Evolutionary conservation across 2,329 filamentous ascomycete species (phyloP), one percentile per base, ranked within the genome.

Genomic region (Fusarium pseudocircinatum): DNA sequence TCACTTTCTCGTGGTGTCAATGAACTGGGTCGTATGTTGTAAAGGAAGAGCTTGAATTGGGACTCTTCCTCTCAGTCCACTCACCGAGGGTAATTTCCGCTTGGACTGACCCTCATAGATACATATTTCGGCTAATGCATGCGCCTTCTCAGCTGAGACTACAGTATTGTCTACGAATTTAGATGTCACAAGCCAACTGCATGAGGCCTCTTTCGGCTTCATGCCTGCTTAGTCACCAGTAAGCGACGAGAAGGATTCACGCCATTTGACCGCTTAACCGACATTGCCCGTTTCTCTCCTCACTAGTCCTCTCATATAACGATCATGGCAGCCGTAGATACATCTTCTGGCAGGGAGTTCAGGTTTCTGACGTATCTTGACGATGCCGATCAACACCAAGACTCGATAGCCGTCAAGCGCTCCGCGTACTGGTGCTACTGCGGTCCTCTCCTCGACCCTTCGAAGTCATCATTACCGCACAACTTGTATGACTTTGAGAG

Each of bases 351-450:
- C 3, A n/a, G 37, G 2, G 73, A 72, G 3, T 75, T 65, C 26
- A 10, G 26, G 1, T 74, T 75, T 16, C 50, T 75, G 7, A 70
- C 28, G 20, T 75, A 65, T 1, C 11, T 24, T 7, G 37, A 50
- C 3, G n/a, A 28, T 6, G 9, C 1, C 0, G 16, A 49, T 12
- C 9, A 34, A 6, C 15, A 26, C 2, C 39, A 60, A 18, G 32
- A 49, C 13, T 5, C 60, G 2, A 22, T 76, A n/a, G 15, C 42
- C 6, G 67, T 83, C 11, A 79, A 74, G 20, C 76, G 72, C 28
- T 75, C 78, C 20, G 79, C 82, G 14, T 85, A 83, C 60, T 85
- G 84, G 84, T 85, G 83, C 63, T 85, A 85, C 76, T 84, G 82
- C 66, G 84, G 84, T 2, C 83, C 84, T 22, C 77, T 85, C 12